These are phyloP conservation scores for Rhizopus delemar DNA, from an alignment of 371 early-diverging fungal genomes.

Conservation along the genomic window DNA sequence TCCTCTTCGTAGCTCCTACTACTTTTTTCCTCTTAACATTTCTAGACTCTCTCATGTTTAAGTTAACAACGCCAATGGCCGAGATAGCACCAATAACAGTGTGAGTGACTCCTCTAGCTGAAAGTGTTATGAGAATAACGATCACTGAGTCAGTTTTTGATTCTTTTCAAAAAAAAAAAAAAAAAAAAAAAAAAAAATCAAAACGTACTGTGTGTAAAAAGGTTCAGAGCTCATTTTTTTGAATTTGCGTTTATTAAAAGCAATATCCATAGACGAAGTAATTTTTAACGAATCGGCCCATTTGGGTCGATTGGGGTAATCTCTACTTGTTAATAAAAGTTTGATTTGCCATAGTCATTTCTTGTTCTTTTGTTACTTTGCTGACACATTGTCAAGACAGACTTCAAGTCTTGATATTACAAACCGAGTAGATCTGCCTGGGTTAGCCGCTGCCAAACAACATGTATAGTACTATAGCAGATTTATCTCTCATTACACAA, in stretches of 20 bases:
- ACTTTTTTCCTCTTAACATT: slow-evolving; percentile 10
- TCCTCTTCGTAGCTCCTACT: slow-evolving; percentile 13
- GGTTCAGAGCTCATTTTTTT: slow-evolving; percentile 5
- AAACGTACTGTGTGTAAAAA: background rate
- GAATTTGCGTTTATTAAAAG: slow-evolving; percentile 3
- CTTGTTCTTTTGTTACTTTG: slow-evolving; percentile 21
- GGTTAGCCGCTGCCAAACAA: slow-evolving; percentile 15
- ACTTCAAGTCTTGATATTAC: slow-evolving; percentile 16
- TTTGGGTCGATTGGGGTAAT: slow-evolving; percentile 4
- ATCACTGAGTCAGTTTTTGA: no score
- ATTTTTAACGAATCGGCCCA: slow-evolving; percentile 7
- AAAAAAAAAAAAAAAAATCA: no score
- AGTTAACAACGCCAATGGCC: slow-evolving; percentile 14
- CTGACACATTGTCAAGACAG: slow-evolving; percentile 18
- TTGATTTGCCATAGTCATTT: slow-evolving; percentile 17
- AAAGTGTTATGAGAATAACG: background rate
- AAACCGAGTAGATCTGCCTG: slow-evolving; percentile 15
- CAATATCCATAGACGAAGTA: slow-evolving; percentile 6
- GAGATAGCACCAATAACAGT: slow-evolving; percentile 14
- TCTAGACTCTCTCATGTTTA: slow-evolving; percentile 8
- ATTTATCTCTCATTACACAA: slow-evolving; percentile 14
- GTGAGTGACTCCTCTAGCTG: slow-evolving; percentile 14
- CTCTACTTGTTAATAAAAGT: slow-evolving; percentile 11
- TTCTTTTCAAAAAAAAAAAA: background rate
- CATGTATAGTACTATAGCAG: slow-evolving; percentile 14